Conservation (phyloP, 73 alveolate species). For the Blepharisma japonicum region DNA sequence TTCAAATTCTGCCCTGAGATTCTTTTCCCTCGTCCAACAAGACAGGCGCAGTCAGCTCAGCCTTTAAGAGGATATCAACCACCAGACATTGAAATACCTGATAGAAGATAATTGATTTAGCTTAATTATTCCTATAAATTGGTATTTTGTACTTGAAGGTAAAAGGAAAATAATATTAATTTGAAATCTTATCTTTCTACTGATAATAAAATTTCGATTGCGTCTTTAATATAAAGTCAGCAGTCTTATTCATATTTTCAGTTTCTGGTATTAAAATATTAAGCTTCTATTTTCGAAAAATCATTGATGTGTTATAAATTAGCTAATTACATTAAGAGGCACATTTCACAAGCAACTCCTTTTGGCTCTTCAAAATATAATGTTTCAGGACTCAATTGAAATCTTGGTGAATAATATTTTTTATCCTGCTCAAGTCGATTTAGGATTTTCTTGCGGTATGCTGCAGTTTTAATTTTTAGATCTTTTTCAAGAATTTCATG, state of each 20-base stretch:
- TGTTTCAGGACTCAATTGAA: neutral
- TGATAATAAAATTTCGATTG: too few relatives aligned
- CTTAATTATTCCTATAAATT: too few relatives aligned
- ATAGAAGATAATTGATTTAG: too few relatives aligned
- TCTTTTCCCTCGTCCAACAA: neutral
- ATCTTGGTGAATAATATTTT: neutral
- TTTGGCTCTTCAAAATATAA: neutral
- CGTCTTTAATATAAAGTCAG: too few relatives aligned
- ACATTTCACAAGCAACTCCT: neutral
- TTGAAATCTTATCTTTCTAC: too few relatives aligned
- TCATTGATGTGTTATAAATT: too few relatives aligned
- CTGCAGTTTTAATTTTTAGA: neutral
- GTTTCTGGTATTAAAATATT: too few relatives aligned
- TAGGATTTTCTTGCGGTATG: neutral
- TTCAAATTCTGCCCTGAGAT: conserved; percentile 10
- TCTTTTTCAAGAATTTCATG: neutral
- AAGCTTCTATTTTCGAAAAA: too few relatives aligned
- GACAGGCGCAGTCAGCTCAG: neutral
- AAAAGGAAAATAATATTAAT: too few relatives aligned
- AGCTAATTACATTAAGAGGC: neutral
- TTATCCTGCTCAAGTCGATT: neutral
- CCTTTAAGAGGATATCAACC: neutral
- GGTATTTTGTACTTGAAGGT: too few relatives aligned
- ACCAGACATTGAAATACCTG: conserved; percentile 10
- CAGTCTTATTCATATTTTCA: too few relatives aligned